Conservation (phyloP, 768 basidiomycete species). For the Termitomyces titanicus region DNA sequence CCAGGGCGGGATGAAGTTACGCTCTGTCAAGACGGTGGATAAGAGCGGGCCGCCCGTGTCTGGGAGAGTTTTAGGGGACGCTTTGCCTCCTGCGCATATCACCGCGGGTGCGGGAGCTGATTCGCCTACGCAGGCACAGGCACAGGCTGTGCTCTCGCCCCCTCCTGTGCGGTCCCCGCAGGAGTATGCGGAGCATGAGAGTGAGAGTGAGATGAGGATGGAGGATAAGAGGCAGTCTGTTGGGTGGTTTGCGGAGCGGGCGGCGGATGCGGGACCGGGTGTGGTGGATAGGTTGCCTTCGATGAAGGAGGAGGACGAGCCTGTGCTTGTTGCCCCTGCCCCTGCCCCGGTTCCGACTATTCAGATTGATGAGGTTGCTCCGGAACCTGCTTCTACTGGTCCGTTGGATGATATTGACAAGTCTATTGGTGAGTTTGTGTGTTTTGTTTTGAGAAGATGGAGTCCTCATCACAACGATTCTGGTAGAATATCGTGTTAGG, state of each 20-base stretch:
- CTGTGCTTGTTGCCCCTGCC: constrained; percentile 35
- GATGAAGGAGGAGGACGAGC: constrained; percentile 47
- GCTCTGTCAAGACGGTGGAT: constrained; percentile 79
- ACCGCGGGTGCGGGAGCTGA: constrained; percentile 39
- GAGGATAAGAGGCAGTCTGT: constrained; percentile 68
- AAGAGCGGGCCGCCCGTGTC: constrained; percentile 66
- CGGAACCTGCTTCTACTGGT: constrained; percentile 46
- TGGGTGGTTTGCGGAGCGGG: constrained; percentile 89
- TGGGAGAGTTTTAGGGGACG: constrained; percentile 78
- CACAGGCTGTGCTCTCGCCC: constrained; percentile 15
- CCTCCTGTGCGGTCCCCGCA: constrained; percentile 7
- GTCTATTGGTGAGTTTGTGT: constrained; percentile 51
- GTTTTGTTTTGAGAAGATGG: not conserved
- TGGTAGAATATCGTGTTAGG: constrained; percentile 67
- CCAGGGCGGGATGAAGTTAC: constrained; percentile 67
- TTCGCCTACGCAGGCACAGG: constrained; percentile 27
- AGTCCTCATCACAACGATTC: not conserved
- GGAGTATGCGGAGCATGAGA: constrained; percentile 13
- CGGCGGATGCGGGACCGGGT: constrained; percentile 56
- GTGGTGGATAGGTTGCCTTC: constrained; percentile 42
- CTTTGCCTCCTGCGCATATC: constrained; percentile 67
- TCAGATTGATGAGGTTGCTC: constrained; percentile 44
- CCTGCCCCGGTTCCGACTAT: constrained; percentile 44
- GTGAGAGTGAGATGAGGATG: constrained; percentile 27
- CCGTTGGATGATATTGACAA: constrained; percentile 73